Conservation (phyloP, 177 flowering plant genomes). For the Telopea speciosissima region DNA sequence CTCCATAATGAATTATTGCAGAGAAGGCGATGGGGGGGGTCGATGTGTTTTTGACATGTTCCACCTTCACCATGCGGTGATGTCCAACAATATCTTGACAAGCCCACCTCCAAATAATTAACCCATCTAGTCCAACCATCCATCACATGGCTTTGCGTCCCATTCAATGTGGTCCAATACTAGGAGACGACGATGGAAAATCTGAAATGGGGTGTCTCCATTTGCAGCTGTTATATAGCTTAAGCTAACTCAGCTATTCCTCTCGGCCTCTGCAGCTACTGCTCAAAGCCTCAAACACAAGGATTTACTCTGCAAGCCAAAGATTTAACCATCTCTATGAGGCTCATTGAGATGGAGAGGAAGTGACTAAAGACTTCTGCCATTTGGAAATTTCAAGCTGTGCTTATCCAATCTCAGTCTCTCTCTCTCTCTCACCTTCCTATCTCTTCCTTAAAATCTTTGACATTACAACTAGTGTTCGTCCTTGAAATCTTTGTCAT, state of each 20-base stretch:
- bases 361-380: conserved; percentile 2
- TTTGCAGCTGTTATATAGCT: background rate
- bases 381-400: no score
- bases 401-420: no score
- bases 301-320: background rate
- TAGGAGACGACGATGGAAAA: background rate
- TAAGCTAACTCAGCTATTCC: no score
- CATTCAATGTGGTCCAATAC: background rate
- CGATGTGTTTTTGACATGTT: no score
- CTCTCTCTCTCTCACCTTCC: no score
- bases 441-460: no score
- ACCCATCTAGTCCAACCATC: background rate
- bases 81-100: background rate
- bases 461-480: no score
- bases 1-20: no score
- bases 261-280: no score
- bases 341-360: conserved; percentile 9
- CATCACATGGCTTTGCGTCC: conserved; percentile 3
- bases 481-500: no score
- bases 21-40: no score
- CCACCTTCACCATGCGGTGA: background rate
- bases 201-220: background rate
- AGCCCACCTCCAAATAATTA: background rate
- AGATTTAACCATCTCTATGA: background rate
- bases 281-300: background rate